A percentile compares a stretch with the other conserved stretches of the same genome.
Evolutionary conservation across 129 eudicot species (phyloP).

Genomic region (Centrapalus pauciflorus): DNA sequence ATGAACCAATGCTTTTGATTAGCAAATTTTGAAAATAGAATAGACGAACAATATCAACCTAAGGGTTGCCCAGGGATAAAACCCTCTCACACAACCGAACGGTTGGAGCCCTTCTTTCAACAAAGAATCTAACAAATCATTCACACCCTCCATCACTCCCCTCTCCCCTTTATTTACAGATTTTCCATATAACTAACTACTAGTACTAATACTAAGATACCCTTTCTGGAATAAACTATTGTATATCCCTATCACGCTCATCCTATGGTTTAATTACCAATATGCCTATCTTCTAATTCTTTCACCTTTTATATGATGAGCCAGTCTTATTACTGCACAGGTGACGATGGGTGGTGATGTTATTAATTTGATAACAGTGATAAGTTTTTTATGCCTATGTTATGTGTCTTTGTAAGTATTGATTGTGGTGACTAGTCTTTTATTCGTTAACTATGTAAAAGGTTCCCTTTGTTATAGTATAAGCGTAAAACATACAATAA

Average conservation of each 20-base stretch:
- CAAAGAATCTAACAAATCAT: too few relatives aligned
- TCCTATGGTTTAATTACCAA: conserved; percentile 1
- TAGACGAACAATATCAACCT: too few relatives aligned
- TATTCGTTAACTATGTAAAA: background rate
- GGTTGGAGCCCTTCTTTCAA: too few relatives aligned
- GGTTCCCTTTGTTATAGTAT: background rate
- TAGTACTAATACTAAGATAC: too few relatives aligned
- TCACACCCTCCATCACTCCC: too few relatives aligned
- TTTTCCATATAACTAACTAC: too few relatives aligned
- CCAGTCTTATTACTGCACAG: background rate
- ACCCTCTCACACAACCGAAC: too few relatives aligned
- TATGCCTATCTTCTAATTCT: background rate
- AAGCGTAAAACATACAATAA: background rate
- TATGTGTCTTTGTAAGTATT: background rate
- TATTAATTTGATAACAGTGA: conserved; percentile 1
- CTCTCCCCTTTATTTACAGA: too few relatives aligned
- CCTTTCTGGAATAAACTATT: too few relatives aligned
- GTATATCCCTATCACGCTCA: background rate
- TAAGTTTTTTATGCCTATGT: background rate
- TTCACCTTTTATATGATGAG: conserved; percentile 2
- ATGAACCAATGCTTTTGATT: too few relatives aligned
- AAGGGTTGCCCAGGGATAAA: too few relatives aligned
- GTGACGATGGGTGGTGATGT: conserved; percentile 2
- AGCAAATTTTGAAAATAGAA: too few relatives aligned
- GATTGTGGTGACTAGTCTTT: background rate